Conservation (phyloP, 257 asterid species). For the Eustoma russellianum region DNA sequence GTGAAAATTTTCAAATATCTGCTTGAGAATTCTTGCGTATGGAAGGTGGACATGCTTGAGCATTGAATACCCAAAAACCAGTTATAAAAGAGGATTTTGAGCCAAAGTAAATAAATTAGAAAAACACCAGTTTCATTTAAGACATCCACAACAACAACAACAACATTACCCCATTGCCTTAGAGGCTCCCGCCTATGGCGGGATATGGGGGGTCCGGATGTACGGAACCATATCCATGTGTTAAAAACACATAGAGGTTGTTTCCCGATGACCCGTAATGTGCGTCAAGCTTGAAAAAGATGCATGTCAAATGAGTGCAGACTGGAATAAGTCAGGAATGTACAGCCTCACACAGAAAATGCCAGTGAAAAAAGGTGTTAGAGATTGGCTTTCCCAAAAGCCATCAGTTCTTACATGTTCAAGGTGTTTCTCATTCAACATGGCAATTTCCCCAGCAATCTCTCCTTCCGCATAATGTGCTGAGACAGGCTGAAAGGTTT, state of each 20-base stretch:
- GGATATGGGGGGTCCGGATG: too few species aligned
- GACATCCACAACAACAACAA: too few species aligned
- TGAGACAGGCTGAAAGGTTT: conserved; percentile 28
- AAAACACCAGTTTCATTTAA: not conserved
- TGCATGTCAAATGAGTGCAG: too few species aligned
- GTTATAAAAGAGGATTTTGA: too few species aligned
- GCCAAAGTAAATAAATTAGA: conserved; percentile 1
- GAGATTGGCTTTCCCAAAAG: conserved; percentile 3
- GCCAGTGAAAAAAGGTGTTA: not conserved
- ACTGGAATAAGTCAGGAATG: not conserved
- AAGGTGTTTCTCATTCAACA: conserved; percentile 47
- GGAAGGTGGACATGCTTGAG: too few species aligned
- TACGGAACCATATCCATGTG: too few species aligned
- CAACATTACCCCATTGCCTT: too few species aligned
- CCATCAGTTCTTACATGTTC: conserved; percentile 52
- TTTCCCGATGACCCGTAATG: too few species aligned
- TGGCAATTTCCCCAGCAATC: conserved; percentile 42
- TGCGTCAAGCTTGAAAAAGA: not conserved
- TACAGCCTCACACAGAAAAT: not conserved
- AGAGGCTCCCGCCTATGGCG: too few species aligned
- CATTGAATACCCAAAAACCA: too few species aligned
- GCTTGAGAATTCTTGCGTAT: not conserved
- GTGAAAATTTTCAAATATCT: not conserved
- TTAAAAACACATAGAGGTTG: too few species aligned
- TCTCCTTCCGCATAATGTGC: conserved; percentile 59